Base-by-base conservation (phyloP, 306 rosid species). In the Cajanus cajan region DNA sequence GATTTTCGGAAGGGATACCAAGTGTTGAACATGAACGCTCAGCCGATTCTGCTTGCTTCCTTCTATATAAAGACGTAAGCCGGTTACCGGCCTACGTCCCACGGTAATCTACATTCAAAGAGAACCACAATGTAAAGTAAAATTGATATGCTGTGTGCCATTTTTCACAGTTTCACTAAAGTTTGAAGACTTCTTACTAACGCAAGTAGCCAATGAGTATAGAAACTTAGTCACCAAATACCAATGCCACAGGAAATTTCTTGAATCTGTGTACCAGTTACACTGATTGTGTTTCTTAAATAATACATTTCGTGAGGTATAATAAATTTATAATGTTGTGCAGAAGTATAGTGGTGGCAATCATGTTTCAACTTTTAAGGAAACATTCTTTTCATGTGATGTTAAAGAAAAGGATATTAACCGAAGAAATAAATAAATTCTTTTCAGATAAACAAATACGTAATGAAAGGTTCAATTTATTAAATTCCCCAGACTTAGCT, bases 11-110 rank as follows among this genome's bases (percentile, higher is more conserved):
- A 92, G 92, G 28, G 92, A 83, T 43, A 63, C 86, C 21, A 88
- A 81, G 88, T 92, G 96, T 74, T 90, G 91, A 82, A 90, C 84
- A 66, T 87, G 96, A 74, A 92, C 81, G 66, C 91, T 77, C 44
- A 92, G 48, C 28, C 91, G 85, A 85, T 92, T 90, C 68, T 85
- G 88, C 84, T 89, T 90, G 82, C 73, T 83, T 83, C 97, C 96
- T 82, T 92, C 97, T 0, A 92, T 84, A 66, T 83, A 82, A 18
- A 92, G 85, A 14, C 82, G 85, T 81, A 92, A 41, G 25, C 97
- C 97, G 0, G 94, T 92, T 51, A 90, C 97, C 14, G 94, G 96
- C 84, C 79, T 89, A 33, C 97, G 96, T 65, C 96, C 96, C 51
- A 92, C 92, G 4, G 92, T 85, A 80, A 92, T 82, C 97, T 92